Evolutionary conservation across 1,284 basidiomycete genomes (phyloP).

Genomic region (Leccinum pachyderme): DNA sequence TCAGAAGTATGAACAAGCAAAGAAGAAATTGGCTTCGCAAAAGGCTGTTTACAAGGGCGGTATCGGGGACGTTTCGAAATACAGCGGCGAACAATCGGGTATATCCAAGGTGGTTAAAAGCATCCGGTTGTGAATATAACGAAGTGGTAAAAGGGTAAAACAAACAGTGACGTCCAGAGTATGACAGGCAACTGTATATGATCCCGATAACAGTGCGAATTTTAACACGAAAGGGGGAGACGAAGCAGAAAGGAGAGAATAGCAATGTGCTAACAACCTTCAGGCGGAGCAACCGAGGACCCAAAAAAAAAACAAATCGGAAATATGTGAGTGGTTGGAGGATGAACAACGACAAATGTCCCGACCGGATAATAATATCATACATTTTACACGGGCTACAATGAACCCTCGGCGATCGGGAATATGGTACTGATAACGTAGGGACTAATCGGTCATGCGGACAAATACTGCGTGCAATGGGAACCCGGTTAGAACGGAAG

Average conservation of each 20-base stretch:
- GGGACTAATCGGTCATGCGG: constrained; percentile 15
- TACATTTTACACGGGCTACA: constrained; percentile 24
- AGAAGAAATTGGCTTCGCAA: constrained; percentile 86
- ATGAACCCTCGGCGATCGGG: constrained; percentile 6
- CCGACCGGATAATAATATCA: constrained; percentile 23
- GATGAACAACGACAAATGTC: constrained; percentile 12
- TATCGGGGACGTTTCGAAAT: constrained; percentile 57
- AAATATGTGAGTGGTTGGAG: constrained; percentile 7
- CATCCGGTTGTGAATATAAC: constrained; percentile 50
- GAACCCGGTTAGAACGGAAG: constrained; percentile 17
- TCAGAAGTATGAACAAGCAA: constrained; percentile 88
- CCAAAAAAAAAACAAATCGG: constrained; percentile 6
- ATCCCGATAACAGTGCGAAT: constrained; percentile 12
- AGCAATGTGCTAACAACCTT: constrained; percentile 20
- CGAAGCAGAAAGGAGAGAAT: constrained; percentile 15
- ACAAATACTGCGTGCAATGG: constrained; percentile 24
- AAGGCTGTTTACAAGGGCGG: constrained; percentile 89
- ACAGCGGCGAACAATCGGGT: constrained; percentile 75
- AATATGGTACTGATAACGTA: constrained; percentile 36
- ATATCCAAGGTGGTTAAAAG: constrained; percentile 88
- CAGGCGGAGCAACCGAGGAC: constrained; percentile 1
- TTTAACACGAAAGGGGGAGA: constrained; percentile 8
- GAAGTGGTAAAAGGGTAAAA: constrained; percentile 15
- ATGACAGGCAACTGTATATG: background rate
- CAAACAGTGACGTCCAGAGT: constrained; percentile 2